A percentile compares a stretch with the other conserved stretches of the same genome.
Conservation (phyloP, 768 basidiomycete species). For the Mycena maculata region DNA sequence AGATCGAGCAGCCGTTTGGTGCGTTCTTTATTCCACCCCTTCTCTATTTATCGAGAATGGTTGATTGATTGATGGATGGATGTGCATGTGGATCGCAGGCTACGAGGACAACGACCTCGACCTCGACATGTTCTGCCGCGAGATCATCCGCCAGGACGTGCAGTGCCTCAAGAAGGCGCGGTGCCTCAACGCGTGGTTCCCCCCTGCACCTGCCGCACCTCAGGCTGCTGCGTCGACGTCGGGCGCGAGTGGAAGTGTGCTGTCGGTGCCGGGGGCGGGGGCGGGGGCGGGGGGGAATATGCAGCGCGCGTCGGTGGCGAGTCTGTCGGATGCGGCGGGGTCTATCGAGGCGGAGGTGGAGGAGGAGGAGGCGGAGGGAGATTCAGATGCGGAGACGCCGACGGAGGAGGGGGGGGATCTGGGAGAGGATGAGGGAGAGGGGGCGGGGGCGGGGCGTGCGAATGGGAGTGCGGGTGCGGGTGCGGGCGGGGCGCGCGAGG, state of each 20-base stretch:
- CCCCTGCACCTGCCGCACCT: not conserved
- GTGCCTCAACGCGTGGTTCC: conserved; percentile 57
- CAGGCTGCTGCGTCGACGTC: no score
- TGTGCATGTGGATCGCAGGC: conserved; percentile 46
- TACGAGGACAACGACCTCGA: conserved; percentile 79
- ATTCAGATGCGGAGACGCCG: no score
- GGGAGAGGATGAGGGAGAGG: not conserved
- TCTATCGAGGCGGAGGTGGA: not conserved
- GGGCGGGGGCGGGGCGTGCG: no score
- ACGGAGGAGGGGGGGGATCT: not conserved
- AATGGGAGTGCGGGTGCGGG: no score
- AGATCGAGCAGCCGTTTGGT: conserved; percentile 79
- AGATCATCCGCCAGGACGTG: conserved; percentile 66
- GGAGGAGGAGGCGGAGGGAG: not conserved
- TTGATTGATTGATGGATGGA: no score
- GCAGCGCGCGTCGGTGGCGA: conserved; percentile 32
- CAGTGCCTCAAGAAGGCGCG: conserved; percentile 61
- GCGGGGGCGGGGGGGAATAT: conserved; percentile 19
- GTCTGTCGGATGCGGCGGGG: conserved; percentile 26
- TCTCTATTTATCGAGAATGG: not conserved
- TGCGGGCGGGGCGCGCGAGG: no score
- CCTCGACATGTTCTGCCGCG: conserved; percentile 70
- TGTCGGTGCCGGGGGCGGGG: no score
- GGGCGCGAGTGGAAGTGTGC: not conserved
- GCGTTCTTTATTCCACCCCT: no score